A percentile compares a stretch with the other conserved stretches of the same genome.
Evolutionary conservation across 306 rosid species (phyloP).

Genomic region (Acmispon strigosus): DNA sequence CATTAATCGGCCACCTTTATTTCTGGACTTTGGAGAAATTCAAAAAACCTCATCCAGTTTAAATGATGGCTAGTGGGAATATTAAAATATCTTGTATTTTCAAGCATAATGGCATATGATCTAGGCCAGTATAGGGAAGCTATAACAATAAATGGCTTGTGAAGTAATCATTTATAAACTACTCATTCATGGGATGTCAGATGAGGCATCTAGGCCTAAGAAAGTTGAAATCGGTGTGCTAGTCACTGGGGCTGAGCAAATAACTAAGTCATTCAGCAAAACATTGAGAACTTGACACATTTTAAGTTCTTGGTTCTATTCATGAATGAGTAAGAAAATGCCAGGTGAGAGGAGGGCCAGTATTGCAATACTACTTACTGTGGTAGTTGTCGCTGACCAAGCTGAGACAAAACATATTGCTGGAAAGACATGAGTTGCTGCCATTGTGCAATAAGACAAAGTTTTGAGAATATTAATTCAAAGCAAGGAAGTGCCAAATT

Average conservation of each 20-base stretch:
- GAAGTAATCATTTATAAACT: background rate
- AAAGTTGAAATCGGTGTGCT: background rate
- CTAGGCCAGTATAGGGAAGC: background rate
- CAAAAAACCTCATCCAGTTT: background rate
- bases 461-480: slow-evolving; percentile 10
- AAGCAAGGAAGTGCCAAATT: background rate
- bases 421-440: slow-evolving; percentile 63
- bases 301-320: background rate
- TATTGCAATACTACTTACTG: slow-evolving; percentile 47
- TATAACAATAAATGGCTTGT: background rate
- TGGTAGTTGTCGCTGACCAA: slow-evolving; percentile 56
- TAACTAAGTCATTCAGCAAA: background rate
- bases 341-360: background rate
- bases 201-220: background rate
- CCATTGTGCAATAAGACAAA: slow-evolving; percentile 6
- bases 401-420: slow-evolving; percentile 59
- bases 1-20: background rate
- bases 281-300: background rate
- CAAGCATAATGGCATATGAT: background rate
- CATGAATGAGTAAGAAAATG: background rate
- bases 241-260: background rate
- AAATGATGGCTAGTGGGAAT: background rate
- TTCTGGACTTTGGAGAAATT: background rate
- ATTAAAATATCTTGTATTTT: background rate
- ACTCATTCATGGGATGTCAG: background rate